These are phyloP conservation scores for Lasiosphaeriaceae sp. DNA, from an alignment of 495 filamentous ascomycete species.

Conservation along the genomic window DNA sequence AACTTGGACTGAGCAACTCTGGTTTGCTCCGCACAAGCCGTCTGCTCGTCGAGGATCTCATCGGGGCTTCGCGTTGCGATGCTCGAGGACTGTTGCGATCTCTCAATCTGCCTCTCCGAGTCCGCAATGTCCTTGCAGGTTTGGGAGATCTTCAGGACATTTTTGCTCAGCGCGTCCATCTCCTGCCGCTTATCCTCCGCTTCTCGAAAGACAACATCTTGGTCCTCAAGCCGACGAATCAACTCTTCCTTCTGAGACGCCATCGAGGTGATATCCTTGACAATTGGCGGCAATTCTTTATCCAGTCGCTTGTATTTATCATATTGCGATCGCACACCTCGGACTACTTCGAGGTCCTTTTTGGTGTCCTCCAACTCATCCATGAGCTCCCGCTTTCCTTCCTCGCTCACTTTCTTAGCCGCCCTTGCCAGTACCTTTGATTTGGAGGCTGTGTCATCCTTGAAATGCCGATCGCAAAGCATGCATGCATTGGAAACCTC, in stretches of 20 bases:
- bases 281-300: constrained; percentile 65
- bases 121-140: constrained; percentile 65
- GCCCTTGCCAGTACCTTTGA: constrained; percentile 59
- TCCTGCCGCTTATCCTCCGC: constrained; percentile 64
- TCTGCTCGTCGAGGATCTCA: constrained; percentile 76
- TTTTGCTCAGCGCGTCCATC: constrained; percentile 68
- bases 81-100: constrained; percentile 65
- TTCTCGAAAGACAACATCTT: constrained; percentile 66
- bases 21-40: constrained; percentile 61
- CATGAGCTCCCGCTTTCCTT: constrained; percentile 48
- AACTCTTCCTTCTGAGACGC: constrained; percentile 55
- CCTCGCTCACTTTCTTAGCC: constrained; percentile 53
- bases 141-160: constrained; percentile 71
- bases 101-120: constrained; percentile 65
- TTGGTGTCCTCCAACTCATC: constrained; percentile 50
- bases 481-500: constrained; percentile 62
- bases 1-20: constrained; percentile 59
- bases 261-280: constrained; percentile 55
- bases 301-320: constrained; percentile 69
- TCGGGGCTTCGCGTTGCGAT: constrained; percentile 65
- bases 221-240: constrained; percentile 63
- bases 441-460: constrained; percentile 49
- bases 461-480: constrained; percentile 65
- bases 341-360: constrained; percentile 52
- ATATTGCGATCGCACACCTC: constrained; percentile 59